Conservation (phyloP, 345 rosid species). For the Eucalyptus sp. region DNA sequence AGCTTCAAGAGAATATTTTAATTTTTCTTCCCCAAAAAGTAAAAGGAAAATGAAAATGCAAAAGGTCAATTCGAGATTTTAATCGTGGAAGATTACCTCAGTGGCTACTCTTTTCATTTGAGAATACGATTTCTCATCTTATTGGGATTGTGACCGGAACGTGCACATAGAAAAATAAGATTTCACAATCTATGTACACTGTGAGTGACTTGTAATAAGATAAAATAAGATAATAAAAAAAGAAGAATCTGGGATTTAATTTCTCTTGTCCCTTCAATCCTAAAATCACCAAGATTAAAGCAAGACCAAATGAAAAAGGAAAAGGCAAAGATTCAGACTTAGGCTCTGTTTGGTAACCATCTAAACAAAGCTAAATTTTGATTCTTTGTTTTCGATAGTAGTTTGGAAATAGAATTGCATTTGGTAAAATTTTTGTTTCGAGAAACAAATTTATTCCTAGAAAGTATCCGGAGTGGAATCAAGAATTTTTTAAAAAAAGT, state of each 20-base stretch:
- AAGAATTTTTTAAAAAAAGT: no score
- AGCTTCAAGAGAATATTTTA: no score
- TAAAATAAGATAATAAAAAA: no score
- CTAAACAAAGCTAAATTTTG: fast-evolving
- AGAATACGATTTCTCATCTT: background rate
- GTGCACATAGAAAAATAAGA: background rate
- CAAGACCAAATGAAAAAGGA: background rate
- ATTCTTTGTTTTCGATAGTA: fast-evolving
- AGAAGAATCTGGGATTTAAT: no score
- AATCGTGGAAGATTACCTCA: fast-evolving
- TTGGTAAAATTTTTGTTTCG: no score
- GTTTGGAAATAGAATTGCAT: fast-evolving
- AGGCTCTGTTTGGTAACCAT: fast-evolving
- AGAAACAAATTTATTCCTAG: no score
- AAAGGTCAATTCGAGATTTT: background rate
- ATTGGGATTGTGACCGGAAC: fast-evolving
- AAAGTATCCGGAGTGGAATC: no score
- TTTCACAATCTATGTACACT: no score
- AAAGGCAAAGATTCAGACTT: no score
- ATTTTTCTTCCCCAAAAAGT: background rate
- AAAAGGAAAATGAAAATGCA: no score
- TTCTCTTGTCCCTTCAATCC: no score
- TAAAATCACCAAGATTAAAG: background rate
- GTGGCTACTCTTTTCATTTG: background rate
- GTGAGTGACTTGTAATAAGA: no score